A percentile compares a stretch with the other conserved stretches of the same genome.
Evolutionary conservation across 2,329 filamentous ascomycete species (phyloP).

Genomic region (Phyllosticta capitalensis): DNA sequence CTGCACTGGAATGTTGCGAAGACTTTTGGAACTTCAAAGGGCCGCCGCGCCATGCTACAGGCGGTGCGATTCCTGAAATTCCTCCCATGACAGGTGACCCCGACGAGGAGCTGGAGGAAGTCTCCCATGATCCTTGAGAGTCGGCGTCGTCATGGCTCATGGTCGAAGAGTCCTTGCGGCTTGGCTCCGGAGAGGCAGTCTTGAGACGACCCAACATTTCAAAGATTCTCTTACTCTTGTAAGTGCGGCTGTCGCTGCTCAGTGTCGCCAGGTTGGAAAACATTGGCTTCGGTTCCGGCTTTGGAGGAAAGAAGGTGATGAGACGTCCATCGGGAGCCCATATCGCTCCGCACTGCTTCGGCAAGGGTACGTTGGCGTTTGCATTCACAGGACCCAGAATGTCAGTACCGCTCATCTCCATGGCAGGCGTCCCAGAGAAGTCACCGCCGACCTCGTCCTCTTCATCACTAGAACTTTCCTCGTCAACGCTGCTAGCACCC

Average conservation of each 20-base stretch:
- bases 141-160: slow-evolving; percentile 22
- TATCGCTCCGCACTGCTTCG: slow-evolving; percentile 47
- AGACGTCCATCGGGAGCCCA: slow-evolving; percentile 50
- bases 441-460: slow-evolving; percentile 47
- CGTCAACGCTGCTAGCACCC: slow-evolving; percentile 31
- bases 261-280: slow-evolving; percentile 37
- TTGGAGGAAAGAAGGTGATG: slow-evolving; percentile 48
- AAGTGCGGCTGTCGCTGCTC: slow-evolving; percentile 38
- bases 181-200: slow-evolving; percentile 39
- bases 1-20: slow-evolving; percentile 25
- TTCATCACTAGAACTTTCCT: slow-evolving; percentile 78
- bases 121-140: slow-evolving; percentile 11
- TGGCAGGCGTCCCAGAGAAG: slow-evolving; percentile 33
- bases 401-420: slow-evolving; percentile 41
- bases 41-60: slow-evolving; percentile 42
- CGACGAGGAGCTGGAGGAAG: slow-evolving; percentile 26
- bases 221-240: slow-evolving; percentile 46
- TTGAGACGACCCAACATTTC: slow-evolving; percentile 54
- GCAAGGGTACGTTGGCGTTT: slow-evolving; percentile 55
- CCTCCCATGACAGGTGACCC: slow-evolving; percentile 18
- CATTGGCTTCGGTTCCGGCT: slow-evolving; percentile 41
- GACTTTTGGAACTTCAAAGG: slow-evolving; percentile 49
- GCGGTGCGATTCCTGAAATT: slow-evolving; percentile 31
- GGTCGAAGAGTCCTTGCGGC: slow-evolving; percentile 23
- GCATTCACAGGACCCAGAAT: slow-evolving; percentile 46